Percentiles rank a stretch among this genome's conserved stretches.
These are phyloP conservation scores for Paraphaeosphaeria minitans DNA, from an alignment of 2,329 filamentous ascomycete genomes.

Conservation along the genomic window DNA sequence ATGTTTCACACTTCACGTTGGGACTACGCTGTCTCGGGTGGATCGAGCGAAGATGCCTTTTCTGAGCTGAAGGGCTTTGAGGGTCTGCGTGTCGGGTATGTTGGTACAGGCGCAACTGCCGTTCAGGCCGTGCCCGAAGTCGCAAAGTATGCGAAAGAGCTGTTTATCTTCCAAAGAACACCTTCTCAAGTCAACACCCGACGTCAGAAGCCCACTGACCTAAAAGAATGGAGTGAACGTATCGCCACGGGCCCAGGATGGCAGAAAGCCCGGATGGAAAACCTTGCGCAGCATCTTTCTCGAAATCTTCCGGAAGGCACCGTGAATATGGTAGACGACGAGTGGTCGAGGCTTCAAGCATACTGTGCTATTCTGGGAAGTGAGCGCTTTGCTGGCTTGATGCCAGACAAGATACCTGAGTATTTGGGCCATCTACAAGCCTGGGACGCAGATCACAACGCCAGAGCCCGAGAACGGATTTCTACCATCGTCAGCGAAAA, in stretches of 20 bases:
- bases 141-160: neutral
- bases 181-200: constrained; percentile 45
- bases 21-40: constrained; percentile 52
- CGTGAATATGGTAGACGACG: constrained; percentile 54
- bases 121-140: neutral
- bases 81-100: constrained; percentile 50
- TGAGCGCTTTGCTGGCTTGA: constrained; percentile 31
- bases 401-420: constrained; percentile 44
- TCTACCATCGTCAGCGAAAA: constrained; percentile 57
- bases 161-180: constrained; percentile 48
- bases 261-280: constrained; percentile 52
- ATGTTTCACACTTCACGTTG: constrained; percentile 53
- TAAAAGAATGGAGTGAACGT: constrained; percentile 49
- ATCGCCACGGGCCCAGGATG: constrained; percentile 50
- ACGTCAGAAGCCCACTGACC: constrained; percentile 48
- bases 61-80: constrained; percentile 35
- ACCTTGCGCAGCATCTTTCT: constrained; percentile 46
- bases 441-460: constrained; percentile 50
- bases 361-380: constrained; percentile 40
- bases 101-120: constrained; percentile 54
- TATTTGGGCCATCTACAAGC: constrained; percentile 48
- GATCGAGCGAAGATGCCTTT: constrained; percentile 30
- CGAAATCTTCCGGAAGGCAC: neutral
- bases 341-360: constrained; percentile 49
- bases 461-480: constrained; percentile 53